Evolutionary conservation across 2,329 filamentous ascomycete species (phyloP), one percentile per base, ranked within the genome.

Genomic region (Cyclaneusma minus): DNA sequence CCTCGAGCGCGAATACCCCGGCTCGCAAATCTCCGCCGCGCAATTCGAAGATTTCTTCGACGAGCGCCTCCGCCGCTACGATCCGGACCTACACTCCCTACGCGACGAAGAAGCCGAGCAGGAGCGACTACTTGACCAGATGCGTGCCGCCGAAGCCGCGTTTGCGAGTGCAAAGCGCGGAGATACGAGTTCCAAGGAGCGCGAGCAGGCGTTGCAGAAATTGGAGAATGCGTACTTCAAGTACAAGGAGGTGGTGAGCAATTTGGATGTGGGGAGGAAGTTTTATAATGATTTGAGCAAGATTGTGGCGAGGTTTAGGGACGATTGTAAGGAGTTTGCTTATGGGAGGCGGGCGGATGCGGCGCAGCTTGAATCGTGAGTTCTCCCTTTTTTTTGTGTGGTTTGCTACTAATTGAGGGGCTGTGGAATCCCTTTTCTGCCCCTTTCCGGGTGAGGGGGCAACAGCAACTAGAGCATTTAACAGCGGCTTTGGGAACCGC

Each of bases 261-360:
- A 95, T 45, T 63, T 94, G 3, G 87, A 95, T 37, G 81, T 79
- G 0, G 89, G 83, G 1, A 64, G 87, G 28, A 94, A 89, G 48
- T 98, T 98, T 48, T 98, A 95, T 57, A 98, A 98, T 40, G 85
- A 95, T 44, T 63, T 98, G 4, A 81, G 79, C 24, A 81, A 78
- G 51, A 84, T 95, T 35, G 80, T 93, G 1, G 76, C 72, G 1
- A 64, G 75, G 7, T 95, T 94, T 48, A 64, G 84, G 11, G 87
- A 94, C 38, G 79, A 81, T 18, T 74, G 73, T 31, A 68, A 68
- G 37, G 67, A 64, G 2, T 95, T 91, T 62, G 78, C 79, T 1
- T 76, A 84, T 15, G 70, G 83, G 44, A 64, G 89, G 27, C 68
- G 84, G 26, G 69, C 77, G 36, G 87, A 95, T 41, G 84, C 84